Percentiles rank a stretch among this genome's conserved stretches.
These are phyloP conservation scores for Colletotrichum sp. DNA, from an alignment of 2,329 filamentous ascomycete species.

Conservation along the genomic window DNA sequence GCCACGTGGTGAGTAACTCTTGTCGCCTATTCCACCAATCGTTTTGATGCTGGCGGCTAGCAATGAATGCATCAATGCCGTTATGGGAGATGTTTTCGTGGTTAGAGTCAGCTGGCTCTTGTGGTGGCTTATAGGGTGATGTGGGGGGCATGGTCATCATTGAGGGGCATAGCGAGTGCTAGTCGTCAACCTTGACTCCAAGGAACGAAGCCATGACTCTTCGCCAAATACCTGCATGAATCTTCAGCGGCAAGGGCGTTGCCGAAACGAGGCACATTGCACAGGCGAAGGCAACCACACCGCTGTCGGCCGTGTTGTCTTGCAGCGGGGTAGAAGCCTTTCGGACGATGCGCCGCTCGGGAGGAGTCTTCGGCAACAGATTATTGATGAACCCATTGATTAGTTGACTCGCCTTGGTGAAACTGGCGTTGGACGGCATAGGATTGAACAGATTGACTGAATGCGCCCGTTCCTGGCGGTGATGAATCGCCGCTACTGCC, in stretches of 20 bases:
- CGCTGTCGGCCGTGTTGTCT: background rate
- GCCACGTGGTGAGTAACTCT: background rate
- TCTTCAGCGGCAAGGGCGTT: background rate
- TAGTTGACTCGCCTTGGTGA: background rate
- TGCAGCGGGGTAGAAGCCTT: background rate
- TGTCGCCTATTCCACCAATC: background rate
- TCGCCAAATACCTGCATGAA: background rate
- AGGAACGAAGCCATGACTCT: background rate
- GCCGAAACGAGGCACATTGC: background rate
- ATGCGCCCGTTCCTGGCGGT: background rate
- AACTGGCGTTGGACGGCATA: background rate
- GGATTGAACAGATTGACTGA: background rate
- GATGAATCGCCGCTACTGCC: background rate
- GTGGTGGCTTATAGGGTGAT: background rate
- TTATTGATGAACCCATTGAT: background rate
- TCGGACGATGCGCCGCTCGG: background rate
- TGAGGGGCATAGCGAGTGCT: background rate
- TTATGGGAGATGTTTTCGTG: background rate
- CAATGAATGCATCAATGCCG: background rate
- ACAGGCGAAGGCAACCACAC: background rate
- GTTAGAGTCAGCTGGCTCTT: background rate
- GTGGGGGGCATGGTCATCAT: background rate
- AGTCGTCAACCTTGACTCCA: background rate
- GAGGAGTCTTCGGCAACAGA: background rate
- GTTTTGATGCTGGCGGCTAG: background rate